Evolutionary conservation across 352 stramenopile species (phyloP).

Genomic region (Aphanomyces invadans): DNA sequence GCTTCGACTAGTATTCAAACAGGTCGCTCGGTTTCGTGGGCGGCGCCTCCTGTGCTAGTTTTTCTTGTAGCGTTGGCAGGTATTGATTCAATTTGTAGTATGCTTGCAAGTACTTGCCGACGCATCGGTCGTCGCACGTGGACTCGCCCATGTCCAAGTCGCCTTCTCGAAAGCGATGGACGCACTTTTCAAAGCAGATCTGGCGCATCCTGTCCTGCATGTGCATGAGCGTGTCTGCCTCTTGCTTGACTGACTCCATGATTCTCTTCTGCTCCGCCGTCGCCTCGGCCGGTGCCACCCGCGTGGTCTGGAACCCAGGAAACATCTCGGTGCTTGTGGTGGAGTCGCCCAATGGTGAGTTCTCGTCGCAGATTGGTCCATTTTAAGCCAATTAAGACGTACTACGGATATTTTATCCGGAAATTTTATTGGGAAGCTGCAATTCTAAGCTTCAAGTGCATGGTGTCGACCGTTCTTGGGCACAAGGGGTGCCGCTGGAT

Average conservation of each 20-base stretch:
- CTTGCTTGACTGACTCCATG: conserved; percentile 84
- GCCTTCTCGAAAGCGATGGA: conserved; percentile 92
- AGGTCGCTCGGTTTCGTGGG: conserved; percentile 1
- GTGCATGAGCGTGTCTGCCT: conserved; percentile 86
- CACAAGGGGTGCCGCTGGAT: conserved; percentile 25
- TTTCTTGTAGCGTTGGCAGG: conserved; percentile 92
- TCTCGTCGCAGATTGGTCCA: background rate
- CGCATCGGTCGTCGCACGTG: conserved; percentile 96
- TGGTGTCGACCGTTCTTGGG: background rate
- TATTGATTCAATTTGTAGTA: conserved; percentile 92
- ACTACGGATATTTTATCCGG: background rate
- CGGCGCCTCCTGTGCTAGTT: conserved; percentile 55
- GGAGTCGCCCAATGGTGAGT: background rate
- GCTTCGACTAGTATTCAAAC: conserved; percentile 4
- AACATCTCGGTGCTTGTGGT: background rate
- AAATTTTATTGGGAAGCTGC: background rate
- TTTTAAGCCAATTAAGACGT: background rate
- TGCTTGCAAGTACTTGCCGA: conserved; percentile 96
- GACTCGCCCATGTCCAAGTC: conserved; percentile 97
- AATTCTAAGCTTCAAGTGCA: background rate
- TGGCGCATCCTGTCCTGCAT: conserved; percentile 85
- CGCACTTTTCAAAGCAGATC: conserved; percentile 92
- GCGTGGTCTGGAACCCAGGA: background rate
- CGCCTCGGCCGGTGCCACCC: conserved; percentile 22
- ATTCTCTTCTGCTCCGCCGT: conserved; percentile 34